These are phyloP conservation scores for Lippia alba DNA, from an alignment of 305 asterid genomes.

Conservation along the genomic window DNA sequence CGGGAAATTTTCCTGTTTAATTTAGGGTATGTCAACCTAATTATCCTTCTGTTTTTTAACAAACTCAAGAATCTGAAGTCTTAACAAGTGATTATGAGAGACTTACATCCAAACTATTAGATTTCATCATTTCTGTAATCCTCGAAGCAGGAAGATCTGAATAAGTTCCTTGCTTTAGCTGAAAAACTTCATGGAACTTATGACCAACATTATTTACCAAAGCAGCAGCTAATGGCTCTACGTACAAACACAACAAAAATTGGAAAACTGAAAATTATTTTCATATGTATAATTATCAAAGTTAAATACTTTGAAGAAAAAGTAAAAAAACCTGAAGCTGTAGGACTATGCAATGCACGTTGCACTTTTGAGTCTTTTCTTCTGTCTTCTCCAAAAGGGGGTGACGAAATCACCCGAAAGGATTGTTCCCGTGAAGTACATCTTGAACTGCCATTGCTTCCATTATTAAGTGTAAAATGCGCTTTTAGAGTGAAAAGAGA, in stretches of 20 bases:
- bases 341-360: constrained; percentile 58
- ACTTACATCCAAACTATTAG: constrained; percentile 91
- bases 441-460: constrained; percentile 45
- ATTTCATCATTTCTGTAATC: constrained; percentile 90
- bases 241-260: not conserved
- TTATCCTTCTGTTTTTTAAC: too few species aligned
- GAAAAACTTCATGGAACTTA: constrained; percentile 87
- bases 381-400: constrained; percentile 57
- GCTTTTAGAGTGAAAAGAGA: constrained; percentile 72
- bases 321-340: constrained; percentile 52
- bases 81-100: constrained; percentile 19
- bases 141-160: constrained; percentile 79
- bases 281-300: too few species aligned
- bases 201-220: constrained; percentile 59
- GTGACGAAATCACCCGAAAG: constrained; percentile 45
- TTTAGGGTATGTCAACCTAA: too few species aligned
- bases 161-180: constrained; percentile 77
- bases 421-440: constrained; percentile 55
- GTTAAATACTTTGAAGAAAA: not conserved
- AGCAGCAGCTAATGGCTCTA: constrained; percentile 61
- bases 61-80: too few species aligned
- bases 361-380: constrained; percentile 50
- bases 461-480: constrained; percentile 49
- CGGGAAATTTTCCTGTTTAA: too few species aligned
- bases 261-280: too few species aligned